phyloP scores from a whole-genome alignment of 352 stramenopile species.

The Phytophthora multivora region DNA sequence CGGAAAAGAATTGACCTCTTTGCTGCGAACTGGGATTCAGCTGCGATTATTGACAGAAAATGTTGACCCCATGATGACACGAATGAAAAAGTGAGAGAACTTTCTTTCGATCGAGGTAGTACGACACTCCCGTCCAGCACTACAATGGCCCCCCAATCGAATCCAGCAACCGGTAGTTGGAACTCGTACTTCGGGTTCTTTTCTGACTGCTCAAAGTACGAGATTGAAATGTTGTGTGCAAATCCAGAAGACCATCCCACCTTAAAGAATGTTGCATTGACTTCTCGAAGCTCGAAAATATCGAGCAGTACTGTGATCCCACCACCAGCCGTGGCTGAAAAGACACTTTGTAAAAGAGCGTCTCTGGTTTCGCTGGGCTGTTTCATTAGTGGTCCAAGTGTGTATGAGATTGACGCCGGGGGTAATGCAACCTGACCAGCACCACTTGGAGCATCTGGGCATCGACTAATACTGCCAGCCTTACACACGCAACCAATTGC shows the following conservation, averaged over 20 bases:
- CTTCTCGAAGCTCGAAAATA: constrained; percentile 54
- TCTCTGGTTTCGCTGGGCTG: constrained; percentile 24
- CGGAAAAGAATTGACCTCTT: constrained; percentile 54
- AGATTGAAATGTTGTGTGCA: constrained; percentile 59
- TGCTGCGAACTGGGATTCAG: constrained; percentile 45
- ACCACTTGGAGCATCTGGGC: constrained; percentile 33
- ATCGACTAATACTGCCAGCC: constrained; percentile 51
- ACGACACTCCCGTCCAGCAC: constrained; percentile 41
- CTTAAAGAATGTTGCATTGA: constrained; percentile 36
- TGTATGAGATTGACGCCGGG: constrained; percentile 39
- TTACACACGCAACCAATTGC: constrained; percentile 52
- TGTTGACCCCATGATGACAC: constrained; percentile 40
- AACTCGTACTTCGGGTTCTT: constrained; percentile 47
- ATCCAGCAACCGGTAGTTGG: constrained; percentile 51
- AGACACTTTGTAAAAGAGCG: constrained; percentile 12
- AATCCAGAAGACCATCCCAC: constrained; percentile 34
- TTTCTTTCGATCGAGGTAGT: constrained; percentile 27
- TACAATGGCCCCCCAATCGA: constrained; percentile 48
- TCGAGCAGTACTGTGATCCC: constrained; percentile 21
- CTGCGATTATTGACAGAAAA: constrained; percentile 44
- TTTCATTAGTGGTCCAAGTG: constrained; percentile 30
- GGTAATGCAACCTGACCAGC: constrained; percentile 33
- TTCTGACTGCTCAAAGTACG: constrained; percentile 50
- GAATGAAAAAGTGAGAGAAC: constrained; percentile 46
- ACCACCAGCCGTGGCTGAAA: neutral